A percentile compares a stretch with the other conserved stretches of the same genome.
These are phyloP conservation scores for Tremellales sp. DNA, from an alignment of 1,284 basidiomycete genomes.

Conservation along the genomic window DNA sequence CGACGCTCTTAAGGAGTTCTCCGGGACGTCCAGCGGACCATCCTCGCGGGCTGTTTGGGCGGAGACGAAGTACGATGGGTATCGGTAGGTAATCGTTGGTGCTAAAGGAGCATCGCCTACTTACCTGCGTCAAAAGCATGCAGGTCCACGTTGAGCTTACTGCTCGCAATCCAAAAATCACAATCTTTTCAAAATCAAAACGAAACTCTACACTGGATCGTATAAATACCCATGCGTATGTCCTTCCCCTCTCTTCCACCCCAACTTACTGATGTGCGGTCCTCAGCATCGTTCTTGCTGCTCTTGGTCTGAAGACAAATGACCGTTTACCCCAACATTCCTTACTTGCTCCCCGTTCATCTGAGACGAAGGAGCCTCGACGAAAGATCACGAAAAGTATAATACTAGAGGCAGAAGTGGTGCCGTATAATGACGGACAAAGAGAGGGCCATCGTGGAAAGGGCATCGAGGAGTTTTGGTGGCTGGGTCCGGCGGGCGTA, in stretches of 20 bases:
- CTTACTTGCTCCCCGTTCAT: conserved; percentile 6
- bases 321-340: conserved; percentile 19
- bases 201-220: conserved; percentile 73
- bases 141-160: conserved; percentile 72
- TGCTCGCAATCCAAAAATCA: conserved; percentile 54
- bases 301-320: conserved; percentile 55
- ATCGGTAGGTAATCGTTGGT: conserved; percentile 53
- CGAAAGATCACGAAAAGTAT: conserved; percentile 45
- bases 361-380: conserved; percentile 5
- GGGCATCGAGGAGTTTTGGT: conserved; percentile 53
- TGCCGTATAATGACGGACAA: conserved; percentile 62
- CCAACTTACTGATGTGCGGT: too few relatives aligned
- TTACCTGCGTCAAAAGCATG: conserved; percentile 44
- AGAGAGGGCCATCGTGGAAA: conserved; percentile 36
- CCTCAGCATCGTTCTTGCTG: conserved; percentile 59
- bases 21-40: conserved; percentile 5
- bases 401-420: conserved; percentile 83
- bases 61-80: conserved; percentile 88
- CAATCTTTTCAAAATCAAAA: conserved; percentile 78
- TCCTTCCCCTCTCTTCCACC: not conserved
- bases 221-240: conserved; percentile 61
- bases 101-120: not conserved
- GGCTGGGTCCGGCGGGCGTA: conserved; percentile 37
- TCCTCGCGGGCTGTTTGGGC: conserved; percentile 60
- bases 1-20: conserved; percentile 58